Conservation (phyloP, 768 basidiomycete genomes). For the Leccinum barrowsii region DNA sequence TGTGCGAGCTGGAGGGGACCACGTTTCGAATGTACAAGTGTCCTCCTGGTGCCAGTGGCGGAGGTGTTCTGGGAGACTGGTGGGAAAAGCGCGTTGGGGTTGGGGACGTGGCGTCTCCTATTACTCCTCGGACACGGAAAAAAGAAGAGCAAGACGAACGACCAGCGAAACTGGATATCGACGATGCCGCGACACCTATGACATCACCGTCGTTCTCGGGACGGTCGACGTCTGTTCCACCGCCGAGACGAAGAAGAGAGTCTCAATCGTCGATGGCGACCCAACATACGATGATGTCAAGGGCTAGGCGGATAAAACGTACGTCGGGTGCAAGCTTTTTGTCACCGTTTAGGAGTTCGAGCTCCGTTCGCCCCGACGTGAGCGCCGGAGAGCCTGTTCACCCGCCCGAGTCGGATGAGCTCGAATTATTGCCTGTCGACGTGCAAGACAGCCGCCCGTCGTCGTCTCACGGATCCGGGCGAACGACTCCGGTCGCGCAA, state of each 20-base stretch:
- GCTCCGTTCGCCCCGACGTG: conserved; percentile 7
- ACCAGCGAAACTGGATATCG: conserved; percentile 22
- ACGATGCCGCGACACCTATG: conserved; percentile 3
- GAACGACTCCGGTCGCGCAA: conserved; percentile 11
- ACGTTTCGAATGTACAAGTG: conserved; percentile 71
- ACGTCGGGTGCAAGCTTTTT: conserved; percentile 28
- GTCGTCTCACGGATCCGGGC: conserved; percentile 17
- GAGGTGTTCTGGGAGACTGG: conserved; percentile 63
- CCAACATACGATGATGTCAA: conserved; percentile 11
- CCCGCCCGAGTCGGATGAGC: conserved; percentile 11
- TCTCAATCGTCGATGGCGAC: conserved; percentile 26
- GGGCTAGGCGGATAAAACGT: conserved; percentile 21
- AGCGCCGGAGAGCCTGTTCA: conserved; percentile 9
- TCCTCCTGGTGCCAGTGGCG: conserved; percentile 39
- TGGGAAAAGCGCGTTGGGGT: conserved; percentile 77
- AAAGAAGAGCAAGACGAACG: conserved; percentile 27
- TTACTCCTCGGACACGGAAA: conserved; percentile 24
- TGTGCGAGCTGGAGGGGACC: conserved; percentile 94
- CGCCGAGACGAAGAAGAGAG: conserved; percentile 13
- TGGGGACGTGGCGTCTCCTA: conserved; percentile 47
- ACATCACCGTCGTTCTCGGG: not conserved
- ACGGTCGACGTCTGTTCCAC: conserved; percentile 5
- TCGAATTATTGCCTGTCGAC: conserved; percentile 25
- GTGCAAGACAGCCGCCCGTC: conserved; percentile 21
- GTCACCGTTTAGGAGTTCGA: conserved; percentile 23